Percentiles rank a stretch among this genome's conserved stretches.
Evolutionary conservation across 768 basidiomycete genomes (phyloP).

Genomic region (Naematelia aurantialba): DNA sequence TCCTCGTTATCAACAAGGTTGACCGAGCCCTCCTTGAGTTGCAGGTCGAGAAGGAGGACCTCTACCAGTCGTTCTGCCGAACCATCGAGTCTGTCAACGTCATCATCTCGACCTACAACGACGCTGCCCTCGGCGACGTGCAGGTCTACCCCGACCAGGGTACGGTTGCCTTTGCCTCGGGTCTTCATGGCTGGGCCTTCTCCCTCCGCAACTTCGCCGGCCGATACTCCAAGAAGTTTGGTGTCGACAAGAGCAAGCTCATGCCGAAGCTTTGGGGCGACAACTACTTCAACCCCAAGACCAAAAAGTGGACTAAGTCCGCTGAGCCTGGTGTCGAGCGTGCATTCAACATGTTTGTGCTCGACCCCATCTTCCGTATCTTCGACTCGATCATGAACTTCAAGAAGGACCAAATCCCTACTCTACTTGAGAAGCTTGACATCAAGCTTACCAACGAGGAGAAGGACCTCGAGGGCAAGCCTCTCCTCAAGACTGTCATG

Average conservation of each 20-base stretch:
- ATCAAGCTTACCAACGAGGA: conserved; percentile 82
- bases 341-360: conserved; percentile 94
- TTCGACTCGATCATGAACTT: conserved; percentile 99
- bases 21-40: conserved; percentile 98
- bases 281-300: conserved; percentile 97
- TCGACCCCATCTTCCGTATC: conserved; percentile 98
- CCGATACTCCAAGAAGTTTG: conserved; percentile 96
- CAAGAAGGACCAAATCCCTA: conserved; percentile 81
- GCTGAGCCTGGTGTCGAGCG: conserved; percentile 83
- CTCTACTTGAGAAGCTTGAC: conserved; percentile 94
- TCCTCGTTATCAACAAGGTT: conserved; percentile 99
- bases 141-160: conserved; percentile 98
- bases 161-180: conserved; percentile 97
- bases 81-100: conserved; percentile 98
- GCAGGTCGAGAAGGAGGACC: conserved; percentile 91
- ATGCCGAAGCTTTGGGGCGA: conserved; percentile 98
- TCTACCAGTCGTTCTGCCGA: conserved; percentile 96
- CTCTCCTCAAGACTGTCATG: conserved; percentile 95
- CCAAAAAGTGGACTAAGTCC: conserved; percentile 92
- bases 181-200: conserved; percentile 99
- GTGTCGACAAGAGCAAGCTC: conserved; percentile 98
- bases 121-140: conserved; percentile 88
- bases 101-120: conserved; percentile 96
- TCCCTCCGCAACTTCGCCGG: conserved; percentile 94
- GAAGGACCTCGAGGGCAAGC: conserved; percentile 90